Evolutionary conservation across 176 grass and related monocot species (phyloP).

Genomic region (Oryza brachyantha): DNA sequence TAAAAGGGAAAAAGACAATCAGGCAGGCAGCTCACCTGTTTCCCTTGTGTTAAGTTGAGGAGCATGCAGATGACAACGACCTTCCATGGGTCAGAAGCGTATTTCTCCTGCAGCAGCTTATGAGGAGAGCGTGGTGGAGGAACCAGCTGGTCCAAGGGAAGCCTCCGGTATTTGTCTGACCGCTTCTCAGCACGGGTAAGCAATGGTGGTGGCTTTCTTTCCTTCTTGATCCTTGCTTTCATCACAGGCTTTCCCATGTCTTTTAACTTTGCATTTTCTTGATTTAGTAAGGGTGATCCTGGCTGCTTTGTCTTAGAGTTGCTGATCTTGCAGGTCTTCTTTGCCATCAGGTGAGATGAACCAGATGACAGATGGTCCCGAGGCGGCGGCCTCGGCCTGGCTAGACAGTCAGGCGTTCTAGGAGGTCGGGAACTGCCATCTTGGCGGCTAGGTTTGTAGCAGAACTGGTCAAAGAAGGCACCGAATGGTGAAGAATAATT

Average conservation of each 20-base stretch:
- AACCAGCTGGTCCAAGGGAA: constrained; percentile 32
- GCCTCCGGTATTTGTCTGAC: constrained; percentile 24
- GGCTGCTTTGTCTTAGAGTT: background rate
- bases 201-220: background rate
- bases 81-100: constrained; percentile 46
- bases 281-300: constrained; percentile 9
- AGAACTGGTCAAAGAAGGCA: constrained; percentile 38
- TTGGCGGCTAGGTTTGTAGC: background rate
- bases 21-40: constrained; percentile 19
- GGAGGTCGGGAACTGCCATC: background rate
- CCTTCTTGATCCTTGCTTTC: background rate
- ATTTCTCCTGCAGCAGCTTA: constrained; percentile 39
- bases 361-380: background rate
- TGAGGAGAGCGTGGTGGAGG: constrained; percentile 13
- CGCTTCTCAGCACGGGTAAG: constrained; percentile 13
- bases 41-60: constrained; percentile 29
- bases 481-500: background rate
- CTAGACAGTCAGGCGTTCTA: background rate
- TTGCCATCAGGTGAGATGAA: background rate
- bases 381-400: background rate
- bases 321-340: background rate
- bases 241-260: background rate
- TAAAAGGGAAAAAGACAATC: background rate
- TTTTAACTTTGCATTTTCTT: background rate
- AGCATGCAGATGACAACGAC: constrained; percentile 48